Evolutionary conservation across 2,329 filamentous ascomycete species (phyloP).

Genomic region (Leptographium flavum): DNA sequence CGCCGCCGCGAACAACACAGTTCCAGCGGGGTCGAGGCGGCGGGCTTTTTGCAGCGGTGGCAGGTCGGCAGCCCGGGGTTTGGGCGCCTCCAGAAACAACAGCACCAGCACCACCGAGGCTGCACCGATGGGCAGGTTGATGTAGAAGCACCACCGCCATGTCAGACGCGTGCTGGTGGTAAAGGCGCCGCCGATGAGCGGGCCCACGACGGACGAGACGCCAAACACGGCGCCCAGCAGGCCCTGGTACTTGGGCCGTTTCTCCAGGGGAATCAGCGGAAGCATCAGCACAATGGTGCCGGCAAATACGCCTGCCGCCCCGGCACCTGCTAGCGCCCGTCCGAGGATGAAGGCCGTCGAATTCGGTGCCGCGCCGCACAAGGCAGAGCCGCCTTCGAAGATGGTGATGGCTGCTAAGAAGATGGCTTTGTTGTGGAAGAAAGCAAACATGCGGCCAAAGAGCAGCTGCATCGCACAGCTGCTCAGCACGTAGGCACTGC

Average conservation of each 20-base stretch:
- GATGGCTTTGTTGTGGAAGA: slow-evolving; percentile 16
- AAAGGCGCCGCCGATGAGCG: slow-evolving; percentile 29
- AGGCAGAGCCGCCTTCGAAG: slow-evolving; percentile 40
- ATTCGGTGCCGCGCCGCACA: slow-evolving; percentile 34
- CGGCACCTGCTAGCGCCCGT: slow-evolving; percentile 37
- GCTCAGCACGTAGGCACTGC: slow-evolving; percentile 10
- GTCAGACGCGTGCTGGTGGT: slow-evolving; percentile 19
- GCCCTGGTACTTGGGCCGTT: slow-evolving; percentile 20
- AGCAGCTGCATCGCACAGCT: slow-evolving; percentile 1
- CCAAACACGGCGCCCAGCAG: slow-evolving; percentile 11
- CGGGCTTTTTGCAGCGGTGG: slow-evolving; percentile 14
- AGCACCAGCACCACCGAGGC: slow-evolving; percentile 18
- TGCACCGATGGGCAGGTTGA: slow-evolving; percentile 30
- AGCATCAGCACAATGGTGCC: slow-evolving; percentile 37
- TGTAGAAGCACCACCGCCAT: slow-evolving; percentile 34
- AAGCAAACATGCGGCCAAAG: neutral
- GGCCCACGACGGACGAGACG: slow-evolving; percentile 23
- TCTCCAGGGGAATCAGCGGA: slow-evolving; percentile 22
- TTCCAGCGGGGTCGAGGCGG: slow-evolving; percentile 35
- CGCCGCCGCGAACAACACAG: slow-evolving; percentile 34
- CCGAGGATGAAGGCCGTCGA: slow-evolving; percentile 34
- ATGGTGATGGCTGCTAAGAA: slow-evolving; percentile 27
- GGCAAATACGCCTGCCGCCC: slow-evolving; percentile 34
- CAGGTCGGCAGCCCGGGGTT: slow-evolving; percentile 9
- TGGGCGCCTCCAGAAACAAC: slow-evolving; percentile 19